Evolutionary conservation across 768 basidiomycete species (phyloP).

Genomic region (Boletus pseudo-olivaceus): DNA sequence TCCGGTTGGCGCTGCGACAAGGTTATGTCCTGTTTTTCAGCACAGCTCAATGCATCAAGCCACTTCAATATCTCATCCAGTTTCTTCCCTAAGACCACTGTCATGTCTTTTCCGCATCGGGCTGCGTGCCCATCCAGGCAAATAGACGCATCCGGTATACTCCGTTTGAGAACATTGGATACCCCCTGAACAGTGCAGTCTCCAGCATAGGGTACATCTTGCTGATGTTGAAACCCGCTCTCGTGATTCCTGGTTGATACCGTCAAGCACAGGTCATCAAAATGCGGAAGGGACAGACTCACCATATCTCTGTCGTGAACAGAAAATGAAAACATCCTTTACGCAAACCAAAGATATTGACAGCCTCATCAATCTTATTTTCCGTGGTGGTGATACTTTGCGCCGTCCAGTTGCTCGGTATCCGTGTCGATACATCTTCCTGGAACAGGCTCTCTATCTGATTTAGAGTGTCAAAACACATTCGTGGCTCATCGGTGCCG

Average conservation of each 20-base stretch:
- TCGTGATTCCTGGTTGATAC: conserved; percentile 1
- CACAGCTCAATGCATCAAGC: neutral
- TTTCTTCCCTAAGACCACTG: neutral
- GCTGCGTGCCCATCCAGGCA: too few relatives aligned
- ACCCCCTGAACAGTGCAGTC: too few relatives aligned
- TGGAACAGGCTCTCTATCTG: neutral
- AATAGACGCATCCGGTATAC: neutral
- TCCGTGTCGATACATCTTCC: too few relatives aligned
- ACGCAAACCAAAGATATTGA: too few relatives aligned
- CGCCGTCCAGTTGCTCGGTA: too few relatives aligned
- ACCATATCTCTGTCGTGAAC: conserved; percentile 2
- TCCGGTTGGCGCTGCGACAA: neutral
- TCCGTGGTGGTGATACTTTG: too few relatives aligned
- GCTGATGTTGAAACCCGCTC: neutral
- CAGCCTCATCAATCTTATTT: too few relatives aligned
- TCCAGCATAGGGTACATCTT: neutral
- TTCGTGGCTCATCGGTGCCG: neutral
- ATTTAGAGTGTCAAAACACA: neutral
- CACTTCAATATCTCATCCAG: neutral
- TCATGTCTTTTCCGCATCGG: too few relatives aligned
- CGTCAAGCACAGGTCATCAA: neutral
- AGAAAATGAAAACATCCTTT: neutral
- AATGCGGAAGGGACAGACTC: neutral
- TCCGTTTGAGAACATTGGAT: neutral
- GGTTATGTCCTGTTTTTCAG: neutral